phyloP scores from a whole-genome alignment of 495 filamentous ascomycete genomes.

The Penicillium waksmanii region DNA sequence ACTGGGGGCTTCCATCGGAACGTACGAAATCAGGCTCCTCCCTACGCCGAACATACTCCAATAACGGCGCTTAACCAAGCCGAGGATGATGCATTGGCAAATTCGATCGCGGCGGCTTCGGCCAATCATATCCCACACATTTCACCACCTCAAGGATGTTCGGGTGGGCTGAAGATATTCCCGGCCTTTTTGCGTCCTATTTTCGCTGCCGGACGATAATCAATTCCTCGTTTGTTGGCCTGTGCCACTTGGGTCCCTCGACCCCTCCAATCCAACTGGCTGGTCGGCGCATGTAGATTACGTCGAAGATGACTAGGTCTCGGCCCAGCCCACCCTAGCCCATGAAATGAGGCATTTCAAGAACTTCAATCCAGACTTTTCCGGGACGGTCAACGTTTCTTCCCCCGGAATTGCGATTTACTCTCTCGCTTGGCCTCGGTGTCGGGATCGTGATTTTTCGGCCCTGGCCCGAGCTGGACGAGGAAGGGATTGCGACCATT shows the following conservation, averaged over 20 bases:
- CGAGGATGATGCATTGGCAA: slow-evolving; percentile 35
- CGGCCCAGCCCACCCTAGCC: not conserved
- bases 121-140: slow-evolving; percentile 37
- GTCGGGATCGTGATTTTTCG: slow-evolving; percentile 2
- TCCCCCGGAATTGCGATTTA: slow-evolving; percentile 3
- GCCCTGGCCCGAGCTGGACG: not conserved
- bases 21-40: slow-evolving; percentile 12
- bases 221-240: not conserved
- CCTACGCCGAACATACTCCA: slow-evolving; percentile 20
- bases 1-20: slow-evolving; percentile 12
- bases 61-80: slow-evolving; percentile 40
- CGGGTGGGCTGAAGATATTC: slow-evolving; percentile 46
- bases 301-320: slow-evolving; percentile 8
- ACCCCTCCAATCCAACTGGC: not conserved
- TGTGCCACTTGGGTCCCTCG: not conserved
- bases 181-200: slow-evolving; percentile 26
- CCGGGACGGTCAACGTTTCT: slow-evolving; percentile 3
- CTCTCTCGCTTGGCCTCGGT: slow-evolving; percentile 1
- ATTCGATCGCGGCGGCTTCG: slow-evolving; percentile 28
- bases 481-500: not conserved
- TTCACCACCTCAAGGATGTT: slow-evolving; percentile 24
- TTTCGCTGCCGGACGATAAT: slow-evolving; percentile 21
- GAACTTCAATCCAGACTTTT: not conserved
- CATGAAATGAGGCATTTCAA: slow-evolving; percentile 6
- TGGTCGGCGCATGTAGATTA: not conserved